Evolutionary conservation across 768 basidiomycete genomes (phyloP).

Genomic region (Rickenella mellea): DNA sequence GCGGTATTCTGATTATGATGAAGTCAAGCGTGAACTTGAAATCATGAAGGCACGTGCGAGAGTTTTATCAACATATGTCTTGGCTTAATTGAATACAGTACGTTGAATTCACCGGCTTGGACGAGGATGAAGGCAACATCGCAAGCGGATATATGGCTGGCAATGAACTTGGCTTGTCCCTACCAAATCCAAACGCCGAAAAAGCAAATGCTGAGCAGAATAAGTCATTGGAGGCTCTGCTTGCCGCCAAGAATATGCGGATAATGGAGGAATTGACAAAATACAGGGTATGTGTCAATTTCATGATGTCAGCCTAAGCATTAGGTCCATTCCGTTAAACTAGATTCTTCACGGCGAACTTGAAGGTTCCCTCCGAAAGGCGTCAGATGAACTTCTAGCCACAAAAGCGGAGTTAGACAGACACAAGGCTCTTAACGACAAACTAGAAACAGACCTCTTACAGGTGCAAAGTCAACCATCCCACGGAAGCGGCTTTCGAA

Average conservation of each 20-base stretch:
- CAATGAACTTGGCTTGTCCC: constrained; percentile 42
- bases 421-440: constrained; percentile 76
- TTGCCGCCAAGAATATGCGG: constrained; percentile 90
- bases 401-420: constrained; percentile 63
- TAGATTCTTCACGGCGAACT: constrained; percentile 82
- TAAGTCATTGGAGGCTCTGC: constrained; percentile 80
- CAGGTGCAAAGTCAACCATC: constrained; percentile 57
- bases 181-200: constrained; percentile 85
- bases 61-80: neutral
- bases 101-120: constrained; percentile 90
- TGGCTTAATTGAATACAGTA: constrained; percentile 44
- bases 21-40: constrained; percentile 94
- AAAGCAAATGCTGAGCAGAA: constrained; percentile 65
- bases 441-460: constrained; percentile 84
- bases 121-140: constrained; percentile 61
- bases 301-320: neutral
- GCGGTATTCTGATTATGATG: constrained; percentile 83
- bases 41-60: constrained; percentile 83
- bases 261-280: constrained; percentile 89
- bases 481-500: constrained; percentile 20
- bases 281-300: constrained; percentile 53
- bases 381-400: constrained; percentile 47
- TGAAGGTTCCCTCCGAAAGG: constrained; percentile 51
- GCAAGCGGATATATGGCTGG: constrained; percentile 29
- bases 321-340: neutral